Percentiles rank a stretch among this genome's conserved stretches.
phyloP scores from a whole-genome alignment of 495 filamentous ascomycete genomes.

The Parathielavia appendiculata region DNA sequence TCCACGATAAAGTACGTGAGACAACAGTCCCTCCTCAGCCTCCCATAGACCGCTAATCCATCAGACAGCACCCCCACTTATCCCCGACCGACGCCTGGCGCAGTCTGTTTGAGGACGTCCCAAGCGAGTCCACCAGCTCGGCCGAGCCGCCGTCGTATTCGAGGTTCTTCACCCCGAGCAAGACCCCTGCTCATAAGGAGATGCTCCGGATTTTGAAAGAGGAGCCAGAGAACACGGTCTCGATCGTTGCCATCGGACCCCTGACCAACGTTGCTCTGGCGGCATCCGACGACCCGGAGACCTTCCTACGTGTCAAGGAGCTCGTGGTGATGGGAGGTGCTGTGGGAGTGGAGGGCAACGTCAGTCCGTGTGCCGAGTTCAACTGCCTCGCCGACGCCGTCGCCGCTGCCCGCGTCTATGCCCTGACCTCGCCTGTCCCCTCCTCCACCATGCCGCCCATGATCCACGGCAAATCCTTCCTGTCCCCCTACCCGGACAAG shows the following conservation, averaged over 20 bases:
- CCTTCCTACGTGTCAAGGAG: constrained; percentile 83
- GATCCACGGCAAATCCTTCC: constrained; percentile 32
- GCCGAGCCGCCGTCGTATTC: constrained; percentile 41
- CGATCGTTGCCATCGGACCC: constrained; percentile 82
- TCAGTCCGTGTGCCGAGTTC: constrained; percentile 76
- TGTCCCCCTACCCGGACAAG: constrained; percentile 62
- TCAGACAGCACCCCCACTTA: constrained; percentile 75
- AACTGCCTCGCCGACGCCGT: constrained; percentile 77
- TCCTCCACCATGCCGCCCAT: constrained; percentile 61
- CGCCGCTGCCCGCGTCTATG: constrained; percentile 82
- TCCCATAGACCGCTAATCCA: constrained; percentile 4
- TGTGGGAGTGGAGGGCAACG: constrained; percentile 73
- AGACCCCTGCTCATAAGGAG: constrained; percentile 66
- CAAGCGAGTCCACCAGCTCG: constrained; percentile 33
- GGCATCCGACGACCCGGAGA: constrained; percentile 74
- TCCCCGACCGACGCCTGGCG: constrained; percentile 80
- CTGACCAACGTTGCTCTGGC: constrained; percentile 88
- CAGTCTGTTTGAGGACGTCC: constrained; percentile 62
- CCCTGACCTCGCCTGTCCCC: constrained; percentile 78
- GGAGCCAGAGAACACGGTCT: constrained; percentile 76
- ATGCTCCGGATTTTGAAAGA: constrained; percentile 77
- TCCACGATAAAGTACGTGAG: constrained; percentile 66
- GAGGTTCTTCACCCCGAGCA: constrained; percentile 65
- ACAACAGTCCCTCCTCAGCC: not conserved
- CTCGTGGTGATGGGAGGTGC: constrained; percentile 96